phyloP scores from a whole-genome alignment of 176 grass and related monocot genomes.

The Carex pumila region DNA sequence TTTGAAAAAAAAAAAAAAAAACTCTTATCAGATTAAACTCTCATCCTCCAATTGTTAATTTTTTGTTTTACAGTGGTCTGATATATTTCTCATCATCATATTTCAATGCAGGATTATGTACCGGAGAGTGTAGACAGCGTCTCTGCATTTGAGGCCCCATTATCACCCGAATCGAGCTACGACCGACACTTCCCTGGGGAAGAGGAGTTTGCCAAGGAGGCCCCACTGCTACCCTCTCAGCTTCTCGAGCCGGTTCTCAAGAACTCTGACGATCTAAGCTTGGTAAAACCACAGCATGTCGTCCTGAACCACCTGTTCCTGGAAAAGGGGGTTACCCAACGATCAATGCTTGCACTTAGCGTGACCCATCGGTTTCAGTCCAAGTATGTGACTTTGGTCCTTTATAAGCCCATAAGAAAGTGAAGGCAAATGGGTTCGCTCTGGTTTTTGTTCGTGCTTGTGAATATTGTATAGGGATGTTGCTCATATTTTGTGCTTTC shows the following conservation, averaged over 20 bases:
- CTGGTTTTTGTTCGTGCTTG: background rate
- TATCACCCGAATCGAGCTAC: constrained; percentile 69
- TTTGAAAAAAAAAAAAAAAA: background rate
- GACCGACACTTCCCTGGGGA: constrained; percentile 42
- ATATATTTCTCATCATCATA: background rate
- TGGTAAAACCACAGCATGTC: constrained; percentile 54
- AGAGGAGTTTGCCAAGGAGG: constrained; percentile 73
- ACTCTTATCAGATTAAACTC: background rate
- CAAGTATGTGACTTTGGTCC: constrained; percentile 78
- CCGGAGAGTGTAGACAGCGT: constrained; percentile 74
- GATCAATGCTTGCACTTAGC: constrained; percentile 70
- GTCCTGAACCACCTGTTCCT: constrained; percentile 84
- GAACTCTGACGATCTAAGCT: background rate
- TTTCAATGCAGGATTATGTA: constrained; percentile 50
- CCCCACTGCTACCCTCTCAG: constrained; percentile 55
- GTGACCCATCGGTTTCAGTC: constrained; percentile 70
- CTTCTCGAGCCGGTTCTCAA: constrained; percentile 46
- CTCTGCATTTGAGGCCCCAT: constrained; percentile 56
- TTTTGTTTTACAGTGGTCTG: background rate
- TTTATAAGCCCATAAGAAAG: constrained; percentile 65
- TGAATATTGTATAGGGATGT: constrained; percentile 22
- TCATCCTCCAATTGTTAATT: background rate
- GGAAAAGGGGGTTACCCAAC: constrained; percentile 76
- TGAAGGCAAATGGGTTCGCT: constrained; percentile 28
- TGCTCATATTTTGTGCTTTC: background rate